Percentiles rank a stretch among this genome's conserved stretches.
Evolutionary conservation across 208 protist species (phyloP).

Genomic region (Leishmania guyanensis): DNA sequence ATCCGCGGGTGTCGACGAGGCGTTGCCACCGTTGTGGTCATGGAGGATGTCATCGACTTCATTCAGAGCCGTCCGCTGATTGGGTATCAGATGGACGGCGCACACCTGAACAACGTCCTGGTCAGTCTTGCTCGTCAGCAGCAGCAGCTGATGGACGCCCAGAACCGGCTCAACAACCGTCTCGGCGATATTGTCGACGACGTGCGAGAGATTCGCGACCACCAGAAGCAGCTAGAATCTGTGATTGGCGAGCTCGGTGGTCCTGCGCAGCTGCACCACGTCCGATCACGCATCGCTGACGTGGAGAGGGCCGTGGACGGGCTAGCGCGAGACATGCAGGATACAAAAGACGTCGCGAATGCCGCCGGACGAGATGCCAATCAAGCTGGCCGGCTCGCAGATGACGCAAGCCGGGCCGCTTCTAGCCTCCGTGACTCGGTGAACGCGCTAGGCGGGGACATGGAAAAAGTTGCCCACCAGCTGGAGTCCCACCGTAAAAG

Average conservation of each 20-base stretch:
- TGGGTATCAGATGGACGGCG: constrained; percentile 83
- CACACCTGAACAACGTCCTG: constrained; percentile 75
- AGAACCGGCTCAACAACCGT: constrained; percentile 42
- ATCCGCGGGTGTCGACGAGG: not conserved
- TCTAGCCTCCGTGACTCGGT: constrained; percentile 40
- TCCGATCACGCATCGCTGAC: constrained; percentile 52
- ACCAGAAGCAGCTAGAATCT: constrained; percentile 50
- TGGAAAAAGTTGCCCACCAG: constrained; percentile 42
- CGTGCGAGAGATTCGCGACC: constrained; percentile 41
- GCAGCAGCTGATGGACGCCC: constrained; percentile 46
- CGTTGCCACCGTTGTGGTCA: constrained; percentile 3
- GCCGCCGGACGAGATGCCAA: constrained; percentile 52
- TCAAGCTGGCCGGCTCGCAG: constrained; percentile 46
- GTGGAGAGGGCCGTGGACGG: constrained; percentile 51
- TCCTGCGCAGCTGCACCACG: constrained; percentile 35
- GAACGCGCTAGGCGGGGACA: constrained; percentile 28
- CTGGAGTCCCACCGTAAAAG: constrained; percentile 38
- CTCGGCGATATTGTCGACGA: constrained; percentile 47
- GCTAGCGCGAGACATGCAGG: constrained; percentile 44
- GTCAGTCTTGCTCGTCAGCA: constrained; percentile 67
- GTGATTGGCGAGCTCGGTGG: constrained; percentile 41
- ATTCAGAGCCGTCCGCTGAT: constrained; percentile 83
- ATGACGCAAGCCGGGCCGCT: constrained; percentile 44
- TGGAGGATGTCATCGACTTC: constrained; percentile 72
- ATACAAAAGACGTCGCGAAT: constrained; percentile 30